Percentiles rank a stretch among this genome's conserved stretches.
Conservation (phyloP, 73 alveolate genomes). For the Tetrahymena borealis region DNA sequence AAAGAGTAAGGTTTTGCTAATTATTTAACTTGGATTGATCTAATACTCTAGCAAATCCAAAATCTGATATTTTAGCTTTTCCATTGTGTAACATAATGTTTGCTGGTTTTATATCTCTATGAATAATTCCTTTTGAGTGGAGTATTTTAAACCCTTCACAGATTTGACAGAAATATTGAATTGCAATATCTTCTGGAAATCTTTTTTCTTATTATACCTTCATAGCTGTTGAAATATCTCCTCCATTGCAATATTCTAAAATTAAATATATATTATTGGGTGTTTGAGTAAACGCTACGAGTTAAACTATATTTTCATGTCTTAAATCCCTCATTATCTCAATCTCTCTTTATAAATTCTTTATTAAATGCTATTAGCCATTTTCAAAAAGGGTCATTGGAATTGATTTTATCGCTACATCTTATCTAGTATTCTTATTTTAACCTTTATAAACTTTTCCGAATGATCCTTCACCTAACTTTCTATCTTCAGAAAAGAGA, state of each 20-base stretch:
- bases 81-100: constrained; percentile 23
- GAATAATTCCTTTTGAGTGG: constrained; percentile 25
- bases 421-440: background rate
- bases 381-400: background rate
- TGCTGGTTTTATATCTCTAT: constrained; percentile 43
- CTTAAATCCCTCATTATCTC: constrained; percentile 12
- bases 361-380: constrained; percentile 11
- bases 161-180: constrained; percentile 4
- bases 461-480: constrained; percentile 28
- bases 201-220: constrained; percentile 10
- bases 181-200: constrained; percentile 23
- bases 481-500: constrained; percentile 10
- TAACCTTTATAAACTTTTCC: constrained; percentile 35
- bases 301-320: constrained; percentile 20
- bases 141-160: constrained; percentile 10
- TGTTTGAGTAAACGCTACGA: background rate
- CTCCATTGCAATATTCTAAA: constrained; percentile 43
- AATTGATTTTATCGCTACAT: constrained; percentile 21
- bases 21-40: background rate
- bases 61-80: constrained; percentile 15
- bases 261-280: constrained; percentile 22
- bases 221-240: constrained; percentile 11
- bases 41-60: constrained; percentile 35
- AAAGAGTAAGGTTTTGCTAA: background rate
- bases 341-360: constrained; percentile 13